Conservation (phyloP, 371 early-diverging fungal species). For the Apophysomyces sp. region DNA sequence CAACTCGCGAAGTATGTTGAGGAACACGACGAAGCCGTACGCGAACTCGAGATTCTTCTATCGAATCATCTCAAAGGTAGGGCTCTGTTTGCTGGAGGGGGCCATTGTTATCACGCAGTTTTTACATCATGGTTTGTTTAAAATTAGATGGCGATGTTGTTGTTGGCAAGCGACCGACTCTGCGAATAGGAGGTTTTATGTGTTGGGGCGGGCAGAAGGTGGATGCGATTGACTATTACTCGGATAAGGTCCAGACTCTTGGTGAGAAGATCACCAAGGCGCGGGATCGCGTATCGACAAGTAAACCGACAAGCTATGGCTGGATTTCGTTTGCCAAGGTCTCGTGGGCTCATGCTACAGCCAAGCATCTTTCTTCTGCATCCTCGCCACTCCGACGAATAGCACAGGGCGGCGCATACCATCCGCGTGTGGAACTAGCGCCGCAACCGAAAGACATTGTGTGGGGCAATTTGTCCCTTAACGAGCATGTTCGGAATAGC, state of each 20-base stretch:
- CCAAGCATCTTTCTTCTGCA: constrained; percentile 28
- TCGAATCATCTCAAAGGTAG: constrained; percentile 57
- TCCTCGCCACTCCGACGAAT: constrained; percentile 13
- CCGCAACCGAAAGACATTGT: constrained; percentile 81
- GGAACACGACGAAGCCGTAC: constrained; percentile 69
- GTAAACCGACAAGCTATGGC: constrained; percentile 66
- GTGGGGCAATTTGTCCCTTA: constrained; percentile 74
- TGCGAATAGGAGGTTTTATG: constrained; percentile 37
- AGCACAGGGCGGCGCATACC: background rate
- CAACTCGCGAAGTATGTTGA: constrained; percentile 66
- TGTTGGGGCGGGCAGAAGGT: constrained; percentile 61
- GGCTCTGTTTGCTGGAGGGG: background rate
- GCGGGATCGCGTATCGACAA: constrained; percentile 47
- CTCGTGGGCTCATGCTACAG: constrained; percentile 62
- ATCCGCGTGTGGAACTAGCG: constrained; percentile 43
- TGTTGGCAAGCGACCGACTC: constrained; percentile 53
- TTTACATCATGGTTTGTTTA: background rate
- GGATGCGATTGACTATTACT: constrained; percentile 79
- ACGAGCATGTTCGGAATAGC: constrained; percentile 53
- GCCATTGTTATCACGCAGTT: background rate
- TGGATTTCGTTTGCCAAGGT: constrained; percentile 74
- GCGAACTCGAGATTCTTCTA: constrained; percentile 64
- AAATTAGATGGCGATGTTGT: constrained; percentile 43
- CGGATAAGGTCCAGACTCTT: constrained; percentile 59
- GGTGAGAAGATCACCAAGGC: constrained; percentile 61